Evolutionary conservation across 345 rosid species (phyloP), one percentile per base, ranked within the genome.

Genomic region (Eucalyptus urophylla): DNA sequence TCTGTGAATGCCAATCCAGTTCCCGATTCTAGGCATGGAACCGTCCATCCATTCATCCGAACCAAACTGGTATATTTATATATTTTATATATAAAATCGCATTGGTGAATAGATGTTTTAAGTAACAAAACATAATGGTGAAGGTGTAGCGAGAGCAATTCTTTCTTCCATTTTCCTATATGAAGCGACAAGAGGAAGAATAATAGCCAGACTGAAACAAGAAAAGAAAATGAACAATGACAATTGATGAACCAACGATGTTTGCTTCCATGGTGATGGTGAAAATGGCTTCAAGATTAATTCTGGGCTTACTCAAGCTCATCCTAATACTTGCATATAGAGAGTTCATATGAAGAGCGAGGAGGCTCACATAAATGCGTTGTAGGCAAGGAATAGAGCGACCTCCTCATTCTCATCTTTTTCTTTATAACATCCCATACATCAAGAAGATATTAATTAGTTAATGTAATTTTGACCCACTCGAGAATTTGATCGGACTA

Each of bases 311-410:
- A 13, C 67, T 60, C 8, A 13, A 6, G 67, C n/a, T 60, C 31
- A 27, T 60, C 67, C 67, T 27, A 12, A 3, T 87, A 12, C 87
- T 80, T 60, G 12, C 85, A 11, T 92, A 86, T 83, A 24, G 44
- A 45, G 80, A 80, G 53, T 86, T 92, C 88, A 31, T 89, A 43
- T 43, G 83, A 89, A 92, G 89, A 87, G 94, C 92, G 13, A 65
- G 56, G 88, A 88, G 69, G 56, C 80, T 92, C 16, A 90, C 91
- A 49, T 88, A 90, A 49, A 90, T 8, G 67, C 92, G 90, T 81
- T 65, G n/a, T 51, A 90, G 86, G 87, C 95, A 92, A 91, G 93
- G 96, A 22, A 89, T 92, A 86, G 58, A 29, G 85, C 95, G 94
- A 11, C 94, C 96, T 37, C 56, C 88, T 56, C 94, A 92, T 89